Conservation (phyloP, 352 stramenopile genomes). For the Globisporangium uncinulatum region DNA sequence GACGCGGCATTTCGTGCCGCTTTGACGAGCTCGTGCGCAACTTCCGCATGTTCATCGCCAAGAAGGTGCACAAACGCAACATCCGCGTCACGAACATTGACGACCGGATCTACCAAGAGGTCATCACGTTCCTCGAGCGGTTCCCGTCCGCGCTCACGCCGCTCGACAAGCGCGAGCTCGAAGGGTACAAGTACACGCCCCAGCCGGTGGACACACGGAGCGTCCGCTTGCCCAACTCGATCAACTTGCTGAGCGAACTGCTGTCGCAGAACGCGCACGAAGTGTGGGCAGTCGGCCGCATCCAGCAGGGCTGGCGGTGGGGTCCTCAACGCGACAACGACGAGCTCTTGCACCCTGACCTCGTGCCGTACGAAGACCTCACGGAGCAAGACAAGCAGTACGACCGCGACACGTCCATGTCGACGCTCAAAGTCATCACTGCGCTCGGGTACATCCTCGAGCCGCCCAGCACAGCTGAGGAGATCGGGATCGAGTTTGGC, state of each 20-base stretch:
- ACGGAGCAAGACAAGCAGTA: conserved; percentile 79
- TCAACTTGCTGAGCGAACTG: conserved; percentile 57
- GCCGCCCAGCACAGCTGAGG: conserved; percentile 35
- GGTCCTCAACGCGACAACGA: conserved; percentile 62
- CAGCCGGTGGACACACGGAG: conserved; percentile 52
- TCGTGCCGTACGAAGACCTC: conserved; percentile 67
- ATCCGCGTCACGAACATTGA: conserved; percentile 57
- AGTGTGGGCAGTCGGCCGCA: conserved; percentile 71
- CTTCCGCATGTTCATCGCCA: conserved; percentile 79
- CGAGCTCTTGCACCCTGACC: conserved; percentile 53
- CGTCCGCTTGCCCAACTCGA: conserved; percentile 58
- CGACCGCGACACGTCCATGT: conserved; percentile 74
- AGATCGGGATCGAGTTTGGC: conserved; percentile 61
- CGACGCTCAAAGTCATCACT: conserved; percentile 73
- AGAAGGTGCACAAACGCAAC: conserved; percentile 58
- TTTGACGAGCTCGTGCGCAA: conserved; percentile 80
- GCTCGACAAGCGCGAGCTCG: conserved; percentile 73
- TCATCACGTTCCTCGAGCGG: conserved; percentile 72
- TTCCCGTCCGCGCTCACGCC: conserved; percentile 60
- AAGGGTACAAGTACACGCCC: conserved; percentile 76
- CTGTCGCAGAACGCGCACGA: conserved; percentile 75
- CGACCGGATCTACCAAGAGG: conserved; percentile 59
- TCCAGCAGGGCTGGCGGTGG: conserved; percentile 67
- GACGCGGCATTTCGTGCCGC: conserved; percentile 65
- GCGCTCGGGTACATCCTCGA: conserved; percentile 69